Evolutionary conservation across 345 rosid species (phyloP).

Genomic region (Combretum micranthum): DNA sequence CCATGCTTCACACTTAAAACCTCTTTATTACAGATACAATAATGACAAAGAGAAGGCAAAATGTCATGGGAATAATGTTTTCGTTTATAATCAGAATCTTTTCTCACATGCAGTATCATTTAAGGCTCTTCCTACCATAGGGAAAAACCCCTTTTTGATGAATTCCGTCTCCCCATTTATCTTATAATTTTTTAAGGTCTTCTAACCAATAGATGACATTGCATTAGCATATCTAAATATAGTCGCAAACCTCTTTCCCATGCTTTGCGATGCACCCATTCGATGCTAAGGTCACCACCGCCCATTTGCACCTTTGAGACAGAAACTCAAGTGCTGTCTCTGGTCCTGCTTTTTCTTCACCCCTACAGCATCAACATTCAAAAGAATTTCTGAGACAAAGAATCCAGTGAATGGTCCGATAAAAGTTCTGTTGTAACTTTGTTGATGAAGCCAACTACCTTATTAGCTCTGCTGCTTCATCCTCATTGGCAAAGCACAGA

Average conservation of each 20-base stretch:
- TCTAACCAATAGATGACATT: neutral
- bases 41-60: no score
- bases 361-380: conserved; percentile 32
- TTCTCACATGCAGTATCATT: no score
- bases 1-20: neutral
- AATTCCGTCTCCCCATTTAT: neutral
- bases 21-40: no score
- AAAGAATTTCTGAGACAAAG: neutral
- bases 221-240: neutral
- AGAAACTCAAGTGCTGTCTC: conserved; percentile 78
- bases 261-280: conserved; percentile 94
- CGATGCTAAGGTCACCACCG: conserved; percentile 74
- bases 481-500: conserved; percentile 97
- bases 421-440: conserved; percentile 4
- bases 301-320: conserved; percentile 70
- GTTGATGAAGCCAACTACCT: conserved; percentile 26
- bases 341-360: conserved; percentile 43
- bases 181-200: neutral
- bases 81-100: no score
- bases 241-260: conserved; percentile 55
- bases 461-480: conserved; percentile 77
- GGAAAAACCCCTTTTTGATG: no score
- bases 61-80: no score
- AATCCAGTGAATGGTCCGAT: neutral
- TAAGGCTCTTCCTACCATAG: no score